Evolutionary conservation across 1,284 basidiomycete species (phyloP).

Genomic region (Trametes versicolor): DNA sequence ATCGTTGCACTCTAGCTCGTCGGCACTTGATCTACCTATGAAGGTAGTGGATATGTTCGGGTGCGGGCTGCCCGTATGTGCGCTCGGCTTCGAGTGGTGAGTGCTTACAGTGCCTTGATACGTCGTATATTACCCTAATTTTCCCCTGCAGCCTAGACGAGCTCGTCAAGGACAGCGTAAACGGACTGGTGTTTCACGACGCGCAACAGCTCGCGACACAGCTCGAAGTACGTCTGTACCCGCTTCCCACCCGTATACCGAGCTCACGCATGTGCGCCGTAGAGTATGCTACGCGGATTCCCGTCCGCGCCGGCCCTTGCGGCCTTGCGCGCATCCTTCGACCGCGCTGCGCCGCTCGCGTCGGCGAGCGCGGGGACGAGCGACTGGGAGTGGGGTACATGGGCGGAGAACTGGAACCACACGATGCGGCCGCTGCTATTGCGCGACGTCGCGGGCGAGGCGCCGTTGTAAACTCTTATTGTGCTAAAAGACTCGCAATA

Average conservation of each 20-base stretch:
- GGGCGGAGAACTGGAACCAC: slow-evolving; percentile 87
- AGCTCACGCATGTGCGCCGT: background rate
- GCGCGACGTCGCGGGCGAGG: slow-evolving; percentile 51
- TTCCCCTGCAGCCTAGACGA: slow-evolving; percentile 74
- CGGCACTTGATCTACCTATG: slow-evolving; percentile 96
- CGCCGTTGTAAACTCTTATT: slow-evolving; percentile 16
- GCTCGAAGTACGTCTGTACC: slow-evolving; percentile 66
- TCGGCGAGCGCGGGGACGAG: slow-evolving; percentile 36
- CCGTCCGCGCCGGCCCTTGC: slow-evolving; percentile 62
- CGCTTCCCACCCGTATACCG: background rate
- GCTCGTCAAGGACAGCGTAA: slow-evolving; percentile 85
- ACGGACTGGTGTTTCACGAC: slow-evolving; percentile 83
- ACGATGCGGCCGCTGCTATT: slow-evolving; percentile 72
- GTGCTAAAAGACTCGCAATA: too few species aligned
- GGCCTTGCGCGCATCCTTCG: slow-evolving; percentile 58
- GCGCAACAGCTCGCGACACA: slow-evolving; percentile 77
- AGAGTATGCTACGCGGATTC: slow-evolving; percentile 64
- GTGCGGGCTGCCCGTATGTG: slow-evolving; percentile 93
- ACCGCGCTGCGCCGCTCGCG: slow-evolving; percentile 22
- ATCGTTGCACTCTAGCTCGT: slow-evolving; percentile 91
- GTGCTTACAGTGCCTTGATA: slow-evolving; percentile 34
- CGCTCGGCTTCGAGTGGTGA: slow-evolving; percentile 87
- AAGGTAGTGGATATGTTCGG: slow-evolving; percentile 99
- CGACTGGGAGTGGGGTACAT: slow-evolving; percentile 73
- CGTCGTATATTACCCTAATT: background rate